Percentiles rank a stretch among this genome's conserved stretches.
phyloP scores from a whole-genome alignment of 2,329 filamentous ascomycete species.

The Pestalotiopsis sp. region DNA sequence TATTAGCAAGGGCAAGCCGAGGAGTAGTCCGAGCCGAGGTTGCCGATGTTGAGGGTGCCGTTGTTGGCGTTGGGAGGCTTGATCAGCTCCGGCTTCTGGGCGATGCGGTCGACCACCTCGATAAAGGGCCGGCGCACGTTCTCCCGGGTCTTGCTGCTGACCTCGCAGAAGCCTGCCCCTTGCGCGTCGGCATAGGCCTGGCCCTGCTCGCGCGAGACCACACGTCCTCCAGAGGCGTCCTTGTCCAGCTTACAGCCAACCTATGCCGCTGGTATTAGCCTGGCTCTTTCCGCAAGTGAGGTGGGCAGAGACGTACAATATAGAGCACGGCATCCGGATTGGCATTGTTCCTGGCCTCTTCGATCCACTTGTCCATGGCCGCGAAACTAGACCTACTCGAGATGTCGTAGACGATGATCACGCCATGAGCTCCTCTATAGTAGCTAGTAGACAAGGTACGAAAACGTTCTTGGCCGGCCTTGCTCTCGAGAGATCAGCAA shows the following conservation, averaged over 20 bases:
- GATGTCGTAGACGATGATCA: constrained; percentile 53
- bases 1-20: constrained; percentile 30
- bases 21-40: constrained; percentile 25
- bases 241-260: constrained; percentile 57
- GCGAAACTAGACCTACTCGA: constrained; percentile 51
- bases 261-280: constrained; percentile 12
- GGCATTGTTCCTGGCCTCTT: constrained; percentile 54
- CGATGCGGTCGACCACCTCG: constrained; percentile 52
- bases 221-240: constrained; percentile 38
- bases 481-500: background rate
- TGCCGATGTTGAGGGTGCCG: constrained; percentile 31
- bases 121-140: constrained; percentile 54
- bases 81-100: constrained; percentile 47
- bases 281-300: background rate
- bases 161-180: constrained; percentile 53
- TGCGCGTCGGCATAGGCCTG: constrained; percentile 46
- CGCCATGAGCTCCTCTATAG: constrained; percentile 52
- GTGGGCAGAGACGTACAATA: constrained; percentile 34
- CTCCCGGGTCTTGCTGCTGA: constrained; percentile 55
- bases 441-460: constrained; percentile 53
- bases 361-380: constrained; percentile 56
- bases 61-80: constrained; percentile 23
- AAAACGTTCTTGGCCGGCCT: constrained; percentile 51
- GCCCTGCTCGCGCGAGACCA: constrained; percentile 50
- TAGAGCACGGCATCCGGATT: constrained; percentile 51